A percentile compares a stretch with the other conserved stretches of the same genome.
phyloP scores from a whole-genome alignment of 2,329 filamentous ascomycete genomes.

The Penicillium olsonii region DNA sequence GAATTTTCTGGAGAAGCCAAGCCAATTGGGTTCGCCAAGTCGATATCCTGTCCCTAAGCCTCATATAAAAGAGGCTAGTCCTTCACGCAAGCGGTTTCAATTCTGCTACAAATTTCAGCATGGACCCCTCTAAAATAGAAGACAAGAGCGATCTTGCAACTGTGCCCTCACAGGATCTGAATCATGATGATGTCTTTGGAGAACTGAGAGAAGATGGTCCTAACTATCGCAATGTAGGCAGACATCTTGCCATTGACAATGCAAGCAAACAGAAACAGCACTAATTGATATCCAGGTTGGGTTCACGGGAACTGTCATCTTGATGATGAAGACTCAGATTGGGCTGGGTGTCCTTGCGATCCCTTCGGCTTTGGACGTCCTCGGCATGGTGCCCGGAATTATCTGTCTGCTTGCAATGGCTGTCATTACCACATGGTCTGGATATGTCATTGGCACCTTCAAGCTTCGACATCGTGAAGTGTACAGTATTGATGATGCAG shows the following conservation, averaged over 20 bases:
- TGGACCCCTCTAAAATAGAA: not conserved
- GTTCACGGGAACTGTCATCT: not conserved
- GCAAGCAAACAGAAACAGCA: accelerated
- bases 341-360: no score
- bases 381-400: not conserved
- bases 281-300: not conserved
- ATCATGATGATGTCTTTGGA: not conserved
- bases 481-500: conserved; percentile 60
- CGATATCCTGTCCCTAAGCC: not conserved
- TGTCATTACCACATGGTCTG: conserved; percentile 50
- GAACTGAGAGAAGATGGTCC: not conserved
- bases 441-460: conserved; percentile 52
- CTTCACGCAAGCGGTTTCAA: not conserved
- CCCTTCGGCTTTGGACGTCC: no score
- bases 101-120: not conserved
- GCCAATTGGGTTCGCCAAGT: not conserved
- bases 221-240: not conserved
- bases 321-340: no score
- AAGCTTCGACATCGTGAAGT: conserved; percentile 57
- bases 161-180: not conserved
- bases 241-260: not conserved
- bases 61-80: not conserved
- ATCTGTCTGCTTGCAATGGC: not conserved
- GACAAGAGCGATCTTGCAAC: not conserved
- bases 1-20: not conserved